Evolutionary conservation across 768 basidiomycete species (phyloP), one percentile per base, ranked within the genome.

Genomic region (Glaciozyma antarctica): DNA sequence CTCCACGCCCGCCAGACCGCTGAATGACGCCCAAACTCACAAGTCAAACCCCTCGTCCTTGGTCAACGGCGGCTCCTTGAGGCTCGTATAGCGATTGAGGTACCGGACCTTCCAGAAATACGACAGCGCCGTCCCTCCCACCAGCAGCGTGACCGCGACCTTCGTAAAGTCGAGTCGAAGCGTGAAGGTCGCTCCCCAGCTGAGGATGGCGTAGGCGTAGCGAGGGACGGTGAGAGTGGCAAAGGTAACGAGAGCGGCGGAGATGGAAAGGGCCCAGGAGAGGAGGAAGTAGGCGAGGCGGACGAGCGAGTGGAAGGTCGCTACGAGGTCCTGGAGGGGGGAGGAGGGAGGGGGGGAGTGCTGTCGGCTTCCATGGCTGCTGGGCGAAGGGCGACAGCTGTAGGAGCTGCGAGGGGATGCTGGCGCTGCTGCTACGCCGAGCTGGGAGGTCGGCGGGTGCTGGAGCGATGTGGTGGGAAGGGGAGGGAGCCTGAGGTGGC

Each of bases 91-190:
- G 54, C 54, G 54, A 16, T 77, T 78, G 43, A 79, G 70, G 68
- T 78, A 79, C 57, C 75, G 62, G 64, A 71, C 66, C 59, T 79
- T 79, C 62, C 90, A 85, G 64, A 94, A 86, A 81, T 88, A 87
- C 73, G 92, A 88, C 76, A 88, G 88, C 24, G 89, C 74, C 10
- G 81, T 85, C 55, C 87, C 80, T 3, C 82, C 80, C 5, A 85
- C 84, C 22, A 85, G 79, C 19, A 80, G 77, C 69, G 91, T 88
- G 15, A 94, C 81, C 66, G 87, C 80, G 70, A 97, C 86, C 51
- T 87, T 88, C 82, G 90, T 91, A 77, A 95, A 95, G 71, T 89
- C 89, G 54, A 98, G 82, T 85, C 93, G 75, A 41, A 75, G 75
- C 49, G 76, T 77, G 54, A 77, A 61, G 15, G 75, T 60, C 43